Base-by-base conservation (phyloP, 345 rosid species). In the Aquilaria malaccensis region DNA sequence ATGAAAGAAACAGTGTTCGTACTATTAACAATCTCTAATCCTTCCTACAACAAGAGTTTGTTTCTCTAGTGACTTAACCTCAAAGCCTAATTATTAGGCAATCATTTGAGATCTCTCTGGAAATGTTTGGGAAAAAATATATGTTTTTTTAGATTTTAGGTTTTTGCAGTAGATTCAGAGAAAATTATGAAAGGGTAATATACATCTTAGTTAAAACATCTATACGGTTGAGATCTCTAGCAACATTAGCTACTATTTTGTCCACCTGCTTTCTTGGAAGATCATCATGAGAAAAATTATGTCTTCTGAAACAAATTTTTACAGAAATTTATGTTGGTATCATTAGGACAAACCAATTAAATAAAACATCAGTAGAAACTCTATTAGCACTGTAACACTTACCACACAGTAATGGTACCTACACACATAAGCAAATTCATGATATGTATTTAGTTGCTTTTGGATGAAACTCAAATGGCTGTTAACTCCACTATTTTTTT, bases 241-340 rank as follows among this genome's bases (percentile, higher is more conserved):
- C 73, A 48, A 83, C 69, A 64, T 67, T 78, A 58, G 89, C 99
- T 64, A 90, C 90, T 49, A 87, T 59, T 81, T 77, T 84, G 70
- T 94, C 96, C 72, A 89, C 86, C 78, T 94, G 95, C 79, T 87
- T 94, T 83, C 99, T 79, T 22, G 99, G 99, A 72, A 86, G 81
- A 79, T 93, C 98, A 61, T 81, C 92, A 93, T 76, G 63, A 93
- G 88, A 80, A 93, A 90, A 78, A 93, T 83, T 84, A 74, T 94
- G 99, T 83, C 72, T 81, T 90, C 97, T 93, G 71, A 56, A 70
- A 37, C 7, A 22, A 0, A 22, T 22, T 22, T 22, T 22, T 22
- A 22, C 22, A 22, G 75, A 70, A 54, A 67, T 30, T 56, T 54
- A 64, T 55, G 31, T 68, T 13, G 29, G 32, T 48, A 59, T 59